These are phyloP conservation scores for Rubia peregrina DNA, from an alignment of 305 asterid genomes.

Conservation along the genomic window DNA sequence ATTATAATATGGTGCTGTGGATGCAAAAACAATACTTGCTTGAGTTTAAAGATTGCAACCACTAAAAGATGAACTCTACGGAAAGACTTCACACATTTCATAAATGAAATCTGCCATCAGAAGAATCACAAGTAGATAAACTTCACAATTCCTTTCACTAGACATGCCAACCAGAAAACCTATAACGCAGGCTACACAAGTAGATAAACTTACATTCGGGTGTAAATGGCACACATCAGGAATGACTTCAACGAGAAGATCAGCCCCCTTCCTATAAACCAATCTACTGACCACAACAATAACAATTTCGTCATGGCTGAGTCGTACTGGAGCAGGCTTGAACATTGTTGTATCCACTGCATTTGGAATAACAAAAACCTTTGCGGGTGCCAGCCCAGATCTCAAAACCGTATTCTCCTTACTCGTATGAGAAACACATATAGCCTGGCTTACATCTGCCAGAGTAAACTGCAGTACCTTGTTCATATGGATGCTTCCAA, in stretches of 20 bases:
- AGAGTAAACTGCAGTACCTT: constrained; percentile 91
- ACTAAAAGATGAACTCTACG: background rate
- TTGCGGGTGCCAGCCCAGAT: constrained; percentile 93
- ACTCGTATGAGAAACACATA: constrained; percentile 96
- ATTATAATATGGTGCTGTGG: background rate
- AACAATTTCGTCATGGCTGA: constrained; percentile 54
- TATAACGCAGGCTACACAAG: too few relatives aligned
- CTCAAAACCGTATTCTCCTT: constrained; percentile 90
- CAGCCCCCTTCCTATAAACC: constrained; percentile 94
- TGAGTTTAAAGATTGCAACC: background rate
- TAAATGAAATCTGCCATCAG: background rate
- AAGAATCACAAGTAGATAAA: too few relatives aligned
- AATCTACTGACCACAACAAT: constrained; percentile 88
- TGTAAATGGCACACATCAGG: constrained; percentile 84
- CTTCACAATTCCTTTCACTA: too few relatives aligned
- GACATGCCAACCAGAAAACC: too few relatives aligned
- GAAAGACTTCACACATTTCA: background rate
- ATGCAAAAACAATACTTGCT: background rate
- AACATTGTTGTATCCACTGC: constrained; percentile 97
- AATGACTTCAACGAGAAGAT: constrained; percentile 91
- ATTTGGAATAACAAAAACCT: constrained; percentile 90
- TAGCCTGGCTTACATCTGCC: constrained; percentile 94
- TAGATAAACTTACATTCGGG: constrained; percentile 59
- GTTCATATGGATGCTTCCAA: constrained; percentile 97
- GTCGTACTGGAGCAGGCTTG: constrained; percentile 71